Evolutionary conservation across 2,329 filamentous ascomycete genomes (phyloP).

Genomic region (Tympanopsis confertula): DNA sequence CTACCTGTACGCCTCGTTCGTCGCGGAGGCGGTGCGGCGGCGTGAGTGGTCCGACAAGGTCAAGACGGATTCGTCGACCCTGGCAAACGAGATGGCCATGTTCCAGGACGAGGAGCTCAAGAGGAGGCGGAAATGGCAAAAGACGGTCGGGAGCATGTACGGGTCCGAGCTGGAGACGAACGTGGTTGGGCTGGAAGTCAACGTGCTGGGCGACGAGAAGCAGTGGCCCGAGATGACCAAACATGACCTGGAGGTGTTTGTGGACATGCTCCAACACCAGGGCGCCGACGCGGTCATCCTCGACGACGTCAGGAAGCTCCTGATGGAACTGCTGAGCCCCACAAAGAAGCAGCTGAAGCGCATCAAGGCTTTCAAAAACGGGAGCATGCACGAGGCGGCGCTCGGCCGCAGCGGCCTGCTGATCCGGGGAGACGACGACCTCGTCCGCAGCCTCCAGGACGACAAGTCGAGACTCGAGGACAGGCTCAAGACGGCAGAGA

Average conservation of each 20-base stretch:
- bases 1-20: constrained; percentile 58
- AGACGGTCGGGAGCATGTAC: constrained; percentile 31
- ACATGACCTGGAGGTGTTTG: constrained; percentile 49
- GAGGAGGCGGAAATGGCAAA: constrained; percentile 58
- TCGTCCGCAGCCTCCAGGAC: constrained; percentile 42
- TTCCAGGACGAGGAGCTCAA: constrained; percentile 62
- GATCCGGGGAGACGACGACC: constrained; percentile 57
- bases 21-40: constrained; percentile 56
- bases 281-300: constrained; percentile 39
- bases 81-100: constrained; percentile 59
- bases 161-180: constrained; percentile 27
- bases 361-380: constrained; percentile 62
- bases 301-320: constrained; percentile 44
- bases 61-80: constrained; percentile 48
- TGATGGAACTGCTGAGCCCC: constrained; percentile 55
- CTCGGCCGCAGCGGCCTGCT: constrained; percentile 71
- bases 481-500: constrained; percentile 44
- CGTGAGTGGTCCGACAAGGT: constrained; percentile 62
- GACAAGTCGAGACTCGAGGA: constrained; percentile 47
- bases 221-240: constrained; percentile 53
- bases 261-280: constrained; percentile 39
- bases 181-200: constrained; percentile 50
- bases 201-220: constrained; percentile 47
- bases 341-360: constrained; percentile 53
- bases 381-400: constrained; percentile 80